Conservation (phyloP, 1,284 basidiomycete species). For the Marasmius fiardii region DNA sequence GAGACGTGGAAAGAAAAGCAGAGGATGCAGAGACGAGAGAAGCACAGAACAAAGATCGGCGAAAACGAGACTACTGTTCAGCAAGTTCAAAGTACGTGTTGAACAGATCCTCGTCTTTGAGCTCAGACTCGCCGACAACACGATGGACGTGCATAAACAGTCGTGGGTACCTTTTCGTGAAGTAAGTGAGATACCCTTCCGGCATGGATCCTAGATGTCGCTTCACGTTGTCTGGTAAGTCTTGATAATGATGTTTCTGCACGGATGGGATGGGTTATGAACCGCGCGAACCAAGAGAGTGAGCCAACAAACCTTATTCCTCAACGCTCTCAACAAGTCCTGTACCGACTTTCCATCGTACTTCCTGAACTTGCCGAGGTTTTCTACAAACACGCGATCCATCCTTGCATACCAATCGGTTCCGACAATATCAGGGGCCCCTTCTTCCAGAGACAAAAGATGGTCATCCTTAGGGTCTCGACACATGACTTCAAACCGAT, state of each 20-base stretch:
- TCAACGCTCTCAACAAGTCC: conserved; percentile 87
- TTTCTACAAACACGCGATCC: conserved; percentile 90
- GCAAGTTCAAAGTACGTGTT: conserved; percentile 76
- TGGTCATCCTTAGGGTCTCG: conserved; percentile 82
- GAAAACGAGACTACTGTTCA: conserved; percentile 33
- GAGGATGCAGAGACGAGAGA: not conserved
- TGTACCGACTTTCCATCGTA: conserved; percentile 91
- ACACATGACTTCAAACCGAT: conserved; percentile 97
- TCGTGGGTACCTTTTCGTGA: conserved; percentile 87
- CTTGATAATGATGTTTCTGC: conserved; percentile 98
- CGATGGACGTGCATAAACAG: conserved; percentile 91
- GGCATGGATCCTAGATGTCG: conserved; percentile 87
- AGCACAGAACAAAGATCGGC: not conserved
- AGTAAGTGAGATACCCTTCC: conserved; percentile 90
- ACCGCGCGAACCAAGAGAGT: conserved; percentile 4
- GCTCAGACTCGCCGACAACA: conserved; percentile 66
- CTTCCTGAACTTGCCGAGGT: conserved; percentile 94
- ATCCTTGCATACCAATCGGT: conserved; percentile 86
- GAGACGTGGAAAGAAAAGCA: not conserved
- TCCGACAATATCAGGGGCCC: conserved; percentile 69
- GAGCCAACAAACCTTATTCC: conserved; percentile 79
- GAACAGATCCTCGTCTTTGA: conserved; percentile 83
- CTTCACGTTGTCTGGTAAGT: conserved; percentile 87
- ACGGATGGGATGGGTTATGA: conserved; percentile 6
- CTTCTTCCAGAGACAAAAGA: conserved; percentile 74